Percentiles rank a stretch among this genome's conserved stretches.
These are phyloP conservation scores for Tetraselmis chui DNA, from an alignment of 139 green algal genomes.

Conservation along the genomic window DNA sequence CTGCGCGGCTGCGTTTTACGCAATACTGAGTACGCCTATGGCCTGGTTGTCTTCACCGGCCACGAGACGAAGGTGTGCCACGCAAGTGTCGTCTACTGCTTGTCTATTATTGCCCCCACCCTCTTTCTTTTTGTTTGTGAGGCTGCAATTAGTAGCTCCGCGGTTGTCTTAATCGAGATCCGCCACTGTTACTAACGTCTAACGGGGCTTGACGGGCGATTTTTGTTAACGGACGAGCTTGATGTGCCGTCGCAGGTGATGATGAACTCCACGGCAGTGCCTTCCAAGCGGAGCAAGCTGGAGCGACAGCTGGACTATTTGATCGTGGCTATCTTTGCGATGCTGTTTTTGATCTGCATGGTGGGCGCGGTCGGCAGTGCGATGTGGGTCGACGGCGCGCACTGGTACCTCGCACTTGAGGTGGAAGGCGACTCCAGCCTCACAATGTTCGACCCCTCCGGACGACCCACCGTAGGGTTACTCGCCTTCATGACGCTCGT, in stretches of 20 bases:
- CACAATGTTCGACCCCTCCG: constrained; percentile 35
- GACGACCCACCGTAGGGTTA: constrained; percentile 28
- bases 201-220: too few relatives aligned
- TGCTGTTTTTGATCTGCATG: constrained; percentile 63
- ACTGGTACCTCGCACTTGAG: constrained; percentile 49
- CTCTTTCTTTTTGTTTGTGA: too few relatives aligned
- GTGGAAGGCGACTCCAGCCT: constrained; percentile 4
- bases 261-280: constrained; percentile 55
- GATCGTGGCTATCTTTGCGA: constrained; percentile 66
- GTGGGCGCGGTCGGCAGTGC: constrained; percentile 38
- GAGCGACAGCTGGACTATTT: constrained; percentile 64
- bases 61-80: constrained; percentile 67
- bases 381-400: constrained; percentile 32
- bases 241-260: constrained; percentile 37
- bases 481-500: constrained; percentile 67
- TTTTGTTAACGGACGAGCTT: too few relatives aligned
- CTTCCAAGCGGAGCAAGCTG: constrained; percentile 57
- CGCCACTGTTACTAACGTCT: too few relatives aligned
- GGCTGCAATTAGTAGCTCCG: too few relatives aligned
- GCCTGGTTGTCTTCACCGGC: constrained; percentile 49
- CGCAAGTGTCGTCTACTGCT: too few relatives aligned
- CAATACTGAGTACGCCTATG: constrained; percentile 30
- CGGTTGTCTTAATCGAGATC: too few relatives aligned
- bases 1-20: constrained; percentile 37
- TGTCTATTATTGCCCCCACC: too few relatives aligned